Percentiles rank a stretch among this genome's conserved stretches.
Conservation (phyloP, 495 filamentous ascomycete genomes). For the Tuber indicum region DNA sequence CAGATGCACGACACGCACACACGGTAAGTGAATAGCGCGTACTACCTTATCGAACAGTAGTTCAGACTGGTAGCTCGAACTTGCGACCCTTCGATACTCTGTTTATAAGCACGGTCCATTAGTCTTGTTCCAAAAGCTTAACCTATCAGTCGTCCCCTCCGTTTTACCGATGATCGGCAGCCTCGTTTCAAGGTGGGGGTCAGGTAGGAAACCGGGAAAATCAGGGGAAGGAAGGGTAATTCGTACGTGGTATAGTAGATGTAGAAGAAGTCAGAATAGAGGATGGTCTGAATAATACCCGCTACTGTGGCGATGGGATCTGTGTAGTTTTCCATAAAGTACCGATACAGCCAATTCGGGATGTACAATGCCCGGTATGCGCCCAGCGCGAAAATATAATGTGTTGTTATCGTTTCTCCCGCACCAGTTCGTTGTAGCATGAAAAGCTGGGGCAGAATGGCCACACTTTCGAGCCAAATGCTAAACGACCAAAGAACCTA, state of each 20-base stretch:
- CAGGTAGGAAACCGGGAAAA: conserved; percentile 14
- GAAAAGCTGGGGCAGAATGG: conserved; percentile 93
- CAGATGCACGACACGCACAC: conserved; percentile 33
- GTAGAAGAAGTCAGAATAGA: conserved; percentile 99
- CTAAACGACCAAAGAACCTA: conserved; percentile 95
- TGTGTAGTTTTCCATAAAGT: conserved; percentile 61
- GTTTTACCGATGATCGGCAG: conserved; percentile 27
- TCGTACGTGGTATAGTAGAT: conserved; percentile 93
- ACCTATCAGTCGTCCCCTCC: conserved; percentile 11
- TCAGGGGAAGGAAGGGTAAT: conserved; percentile 14
- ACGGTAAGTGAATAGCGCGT: conserved; percentile 29
- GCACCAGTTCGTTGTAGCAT: conserved; percentile 96
- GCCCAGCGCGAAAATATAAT: conserved; percentile 95
- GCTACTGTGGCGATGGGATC: conserved; percentile 80
- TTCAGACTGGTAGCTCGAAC: conserved; percentile 76
- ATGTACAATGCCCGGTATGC: conserved; percentile 90
- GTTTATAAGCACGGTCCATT: conserved; percentile 32
- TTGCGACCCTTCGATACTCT: conserved; percentile 80
- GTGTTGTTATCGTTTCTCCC: conserved; percentile 95
- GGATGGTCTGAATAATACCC: conserved; percentile 82
- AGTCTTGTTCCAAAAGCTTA: conserved; percentile 33
- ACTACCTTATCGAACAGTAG: conserved; percentile 23
- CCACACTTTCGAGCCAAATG: conserved; percentile 94
- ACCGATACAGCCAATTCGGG: conserved; percentile 94
- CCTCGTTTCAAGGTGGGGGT: conserved; percentile 22